Evolutionary conservation across 1,284 basidiomycete genomes (phyloP).

Genomic region (Leucoagaricus sp.): DNA sequence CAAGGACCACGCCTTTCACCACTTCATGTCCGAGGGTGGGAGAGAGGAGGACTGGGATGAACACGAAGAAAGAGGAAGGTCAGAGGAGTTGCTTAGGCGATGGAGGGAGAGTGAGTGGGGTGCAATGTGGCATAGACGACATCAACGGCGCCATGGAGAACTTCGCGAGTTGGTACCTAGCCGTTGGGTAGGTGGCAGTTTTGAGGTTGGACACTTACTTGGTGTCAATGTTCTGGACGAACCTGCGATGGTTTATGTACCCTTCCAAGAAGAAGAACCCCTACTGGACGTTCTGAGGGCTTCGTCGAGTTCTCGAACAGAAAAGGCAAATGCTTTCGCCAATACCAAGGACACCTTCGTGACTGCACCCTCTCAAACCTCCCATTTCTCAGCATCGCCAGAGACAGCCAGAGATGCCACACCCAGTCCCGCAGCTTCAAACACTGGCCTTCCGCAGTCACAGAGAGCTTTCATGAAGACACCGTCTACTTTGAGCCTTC

Average conservation of each 20-base stretch:
- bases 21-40: slow-evolving; percentile 66
- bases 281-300: not conserved
- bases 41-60: slow-evolving; percentile 66
- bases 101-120: slow-evolving; percentile 74
- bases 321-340: not conserved
- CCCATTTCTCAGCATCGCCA: slow-evolving; percentile 16
- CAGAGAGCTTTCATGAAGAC: not conserved
- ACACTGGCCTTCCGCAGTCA: slow-evolving; percentile 17
- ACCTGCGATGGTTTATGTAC: not conserved
- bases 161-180: slow-evolving; percentile 22
- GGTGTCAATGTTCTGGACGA: slow-evolving; percentile 52
- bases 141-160: slow-evolving; percentile 26
- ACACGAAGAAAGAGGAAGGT: slow-evolving; percentile 42
- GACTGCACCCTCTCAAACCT: slow-evolving; percentile 31
- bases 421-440: slow-evolving; percentile 19
- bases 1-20: slow-evolving; percentile 57
- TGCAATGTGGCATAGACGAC: slow-evolving; percentile 40
- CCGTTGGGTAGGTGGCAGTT: slow-evolving; percentile 72
- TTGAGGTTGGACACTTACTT: slow-evolving; percentile 70
- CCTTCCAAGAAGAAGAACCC: slow-evolving; percentile 3
- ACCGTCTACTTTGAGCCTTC: not conserved
- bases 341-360: slow-evolving; percentile 34
- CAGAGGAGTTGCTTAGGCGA: slow-evolving; percentile 54
- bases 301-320: not conserved
- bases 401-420: not conserved